A percentile compares a stretch with the other conserved stretches of the same genome.
These are phyloP conservation scores for Ananas comosus DNA, from an alignment of 176 grass and related monocot genomes.

Conservation along the genomic window DNA sequence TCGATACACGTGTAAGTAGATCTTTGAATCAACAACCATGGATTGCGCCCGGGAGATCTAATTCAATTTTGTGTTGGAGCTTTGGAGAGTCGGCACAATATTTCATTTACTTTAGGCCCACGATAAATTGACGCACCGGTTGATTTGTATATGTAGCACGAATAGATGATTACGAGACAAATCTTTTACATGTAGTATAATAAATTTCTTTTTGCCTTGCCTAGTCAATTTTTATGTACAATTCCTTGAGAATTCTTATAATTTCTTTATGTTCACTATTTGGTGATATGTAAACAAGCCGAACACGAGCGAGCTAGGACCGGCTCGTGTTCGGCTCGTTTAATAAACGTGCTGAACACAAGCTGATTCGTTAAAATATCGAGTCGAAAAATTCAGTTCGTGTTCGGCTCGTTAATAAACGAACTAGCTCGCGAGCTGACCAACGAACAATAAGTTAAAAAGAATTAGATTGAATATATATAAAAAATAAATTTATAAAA, in stretches of 20 bases:
- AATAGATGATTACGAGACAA: background rate
- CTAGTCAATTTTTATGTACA: background rate
- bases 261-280: background rate
- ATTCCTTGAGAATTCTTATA: background rate
- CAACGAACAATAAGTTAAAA: too few species aligned
- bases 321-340: too few species aligned
- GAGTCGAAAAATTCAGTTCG: too few species aligned
- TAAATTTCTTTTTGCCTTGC: background rate
- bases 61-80: background rate
- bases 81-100: conserved; percentile 14
- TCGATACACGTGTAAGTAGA: conserved; percentile 32
- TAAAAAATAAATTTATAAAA: too few species aligned
- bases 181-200: background rate
- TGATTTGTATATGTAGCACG: background rate
- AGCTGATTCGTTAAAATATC: too few species aligned
- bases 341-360: too few species aligned
- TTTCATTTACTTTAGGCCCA: background rate
- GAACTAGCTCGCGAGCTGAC: too few species aligned
- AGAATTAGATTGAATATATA: too few species aligned
- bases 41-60: conserved; percentile 1
- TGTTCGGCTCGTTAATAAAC: too few species aligned
- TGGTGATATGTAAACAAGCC: too few species aligned
- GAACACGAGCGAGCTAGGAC: too few species aligned
- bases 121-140: conserved; percentile 16
- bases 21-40: conserved; percentile 17